Conservation (phyloP, 2,329 filamentous ascomycete genomes). For the Fusarium oligoseptatum region DNA sequence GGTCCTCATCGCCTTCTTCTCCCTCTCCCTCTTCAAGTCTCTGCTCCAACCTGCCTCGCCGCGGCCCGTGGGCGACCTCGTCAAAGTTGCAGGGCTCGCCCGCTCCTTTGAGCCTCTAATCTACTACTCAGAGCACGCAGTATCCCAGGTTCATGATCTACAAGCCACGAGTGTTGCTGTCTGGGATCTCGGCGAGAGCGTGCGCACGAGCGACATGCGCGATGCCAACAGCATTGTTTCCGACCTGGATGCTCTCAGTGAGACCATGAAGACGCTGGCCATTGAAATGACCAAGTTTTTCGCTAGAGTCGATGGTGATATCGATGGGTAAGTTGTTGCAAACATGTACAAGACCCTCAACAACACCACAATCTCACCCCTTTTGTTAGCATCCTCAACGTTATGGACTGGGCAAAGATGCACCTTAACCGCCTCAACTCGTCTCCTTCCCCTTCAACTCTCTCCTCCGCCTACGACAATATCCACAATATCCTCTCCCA, state of each 20-base stretch:
- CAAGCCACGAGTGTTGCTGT: slow-evolving; percentile 94
- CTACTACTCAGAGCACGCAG: slow-evolving; percentile 92
- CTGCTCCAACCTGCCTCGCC: slow-evolving; percentile 75
- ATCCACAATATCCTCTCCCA: slow-evolving; percentile 81
- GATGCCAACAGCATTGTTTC: slow-evolving; percentile 87
- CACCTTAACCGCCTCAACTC: slow-evolving; percentile 80
- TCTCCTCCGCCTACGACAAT: slow-evolving; percentile 84
- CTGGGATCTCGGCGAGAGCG: slow-evolving; percentile 93
- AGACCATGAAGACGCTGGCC: slow-evolving; percentile 86
- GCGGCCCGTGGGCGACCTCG: slow-evolving; percentile 71
- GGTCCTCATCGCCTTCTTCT: slow-evolving; percentile 71
- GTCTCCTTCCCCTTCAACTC: slow-evolving; percentile 66
- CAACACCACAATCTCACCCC: slow-evolving; percentile 20
- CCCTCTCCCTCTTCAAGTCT: slow-evolving; percentile 73
- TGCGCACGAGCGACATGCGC: slow-evolving; percentile 90
- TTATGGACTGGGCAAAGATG: slow-evolving; percentile 95
- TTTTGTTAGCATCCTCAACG: slow-evolving; percentile 78
- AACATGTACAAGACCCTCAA: not conserved
- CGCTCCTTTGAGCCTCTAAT: slow-evolving; percentile 95
- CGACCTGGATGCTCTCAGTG: slow-evolving; percentile 87
- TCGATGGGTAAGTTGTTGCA: slow-evolving; percentile 74
- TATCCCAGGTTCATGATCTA: slow-evolving; percentile 86
- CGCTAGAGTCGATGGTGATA: slow-evolving; percentile 91
- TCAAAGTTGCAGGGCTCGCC: slow-evolving; percentile 90
- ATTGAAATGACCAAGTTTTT: slow-evolving; percentile 93